Conservation (phyloP, 768 basidiomycete species). For the Calocybe cyanea region DNA sequence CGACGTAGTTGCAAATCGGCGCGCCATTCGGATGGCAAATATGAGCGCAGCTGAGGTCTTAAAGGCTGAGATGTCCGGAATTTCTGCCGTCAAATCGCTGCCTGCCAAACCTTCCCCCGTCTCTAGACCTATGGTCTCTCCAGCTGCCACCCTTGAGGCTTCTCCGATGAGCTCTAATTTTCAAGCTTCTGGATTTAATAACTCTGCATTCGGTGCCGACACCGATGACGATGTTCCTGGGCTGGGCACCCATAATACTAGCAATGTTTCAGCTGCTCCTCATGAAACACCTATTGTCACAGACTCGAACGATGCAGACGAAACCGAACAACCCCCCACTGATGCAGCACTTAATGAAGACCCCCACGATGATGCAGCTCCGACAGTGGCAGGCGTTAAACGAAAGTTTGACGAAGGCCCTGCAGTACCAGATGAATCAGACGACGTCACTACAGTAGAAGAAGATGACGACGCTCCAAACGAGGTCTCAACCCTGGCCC, state of each 20-base stretch:
- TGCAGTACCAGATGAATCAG: constrained; percentile 34
- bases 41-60: constrained; percentile 93
- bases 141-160: constrained; percentile 25
- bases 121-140: constrained; percentile 21
- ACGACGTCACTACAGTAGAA: constrained; percentile 44
- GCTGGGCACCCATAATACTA: constrained; percentile 24
- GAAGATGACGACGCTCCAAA: constrained; percentile 48
- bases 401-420: constrained; percentile 48
- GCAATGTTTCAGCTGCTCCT: constrained; percentile 6
- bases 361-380: constrained; percentile 15
- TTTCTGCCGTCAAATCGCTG: constrained; percentile 43
- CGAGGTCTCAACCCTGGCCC: constrained; percentile 44
- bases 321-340: constrained; percentile 30
- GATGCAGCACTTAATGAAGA: constrained; percentile 20
- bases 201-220: constrained; percentile 11
- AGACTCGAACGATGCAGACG: constrained; percentile 18
- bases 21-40: constrained; percentile 92
- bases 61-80: constrained; percentile 80
- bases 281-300: constrained; percentile 16
- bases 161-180: constrained; percentile 25
- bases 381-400: constrained; percentile 31
- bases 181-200: background rate
- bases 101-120: constrained; percentile 32
- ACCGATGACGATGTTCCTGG: constrained; percentile 35
- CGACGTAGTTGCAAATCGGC: constrained; percentile 86